These are phyloP conservation scores for Adansonia grandidieri DNA, from an alignment of 441 rosid genomes.

Conservation along the genomic window DNA sequence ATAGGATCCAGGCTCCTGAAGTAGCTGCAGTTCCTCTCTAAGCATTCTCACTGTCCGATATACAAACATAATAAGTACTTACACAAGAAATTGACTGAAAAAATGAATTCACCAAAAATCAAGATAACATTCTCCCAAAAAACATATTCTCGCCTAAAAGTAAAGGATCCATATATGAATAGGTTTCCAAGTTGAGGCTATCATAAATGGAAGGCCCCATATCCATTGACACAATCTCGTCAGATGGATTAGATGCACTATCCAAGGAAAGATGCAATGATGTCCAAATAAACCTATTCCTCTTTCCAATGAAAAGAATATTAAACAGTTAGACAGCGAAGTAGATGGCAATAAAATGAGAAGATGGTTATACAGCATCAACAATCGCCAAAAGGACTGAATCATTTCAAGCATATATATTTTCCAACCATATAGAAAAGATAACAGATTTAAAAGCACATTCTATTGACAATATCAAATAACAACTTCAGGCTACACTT, in stretches of 20 bases:
- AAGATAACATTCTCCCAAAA: too few species aligned
- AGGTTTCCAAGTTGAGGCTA: neutral
- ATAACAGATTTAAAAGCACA: neutral
- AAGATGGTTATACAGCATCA: neutral
- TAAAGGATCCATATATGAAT: neutral
- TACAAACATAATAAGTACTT: neutral
- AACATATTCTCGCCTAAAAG: too few species aligned
- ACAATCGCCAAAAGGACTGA: neutral
- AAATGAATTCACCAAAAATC: too few species aligned
- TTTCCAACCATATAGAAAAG: conserved; percentile 3
- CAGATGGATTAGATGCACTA: neutral
- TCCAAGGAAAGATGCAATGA: neutral
- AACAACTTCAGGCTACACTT: neutral
- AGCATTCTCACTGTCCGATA: conserved; percentile 78
- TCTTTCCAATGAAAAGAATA: neutral
- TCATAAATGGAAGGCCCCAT: neutral
- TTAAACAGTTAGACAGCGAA: neutral
- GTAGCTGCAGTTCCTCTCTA: conserved; percentile 91
- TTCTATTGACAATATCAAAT: neutral
- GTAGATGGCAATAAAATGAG: neutral
- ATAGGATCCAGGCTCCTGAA: conserved; percentile 98
- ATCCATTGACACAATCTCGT: neutral
- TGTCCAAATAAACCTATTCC: neutral
- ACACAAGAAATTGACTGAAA: too few species aligned
- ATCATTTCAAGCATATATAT: neutral